Evolutionary conservation across 495 filamentous ascomycete species (phyloP), one percentile per base, ranked within the genome.

Genomic region (Tuber magnatum): DNA sequence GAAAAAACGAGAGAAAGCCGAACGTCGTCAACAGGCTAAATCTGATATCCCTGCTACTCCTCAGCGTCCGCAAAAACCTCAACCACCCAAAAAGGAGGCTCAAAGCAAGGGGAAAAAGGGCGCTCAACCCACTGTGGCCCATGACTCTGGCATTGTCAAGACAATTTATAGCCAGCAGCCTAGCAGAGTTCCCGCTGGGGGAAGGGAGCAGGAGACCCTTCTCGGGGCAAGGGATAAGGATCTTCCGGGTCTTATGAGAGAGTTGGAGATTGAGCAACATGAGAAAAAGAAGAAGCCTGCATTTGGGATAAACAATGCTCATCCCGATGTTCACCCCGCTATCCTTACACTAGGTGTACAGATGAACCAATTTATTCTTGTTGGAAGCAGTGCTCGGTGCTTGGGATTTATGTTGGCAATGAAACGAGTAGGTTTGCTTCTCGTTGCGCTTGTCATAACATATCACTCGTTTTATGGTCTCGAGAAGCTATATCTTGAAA

Each of bases 261-360:
- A 79, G 56, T 82, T 87, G 68, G 86, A 87, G 75, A 74, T 81
- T n/a, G 85, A 86, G 76, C 85, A 86, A 74, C 89, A 93, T 78
- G 89, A 89, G 73, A 94, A 93, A 82, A 89, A 95, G 79, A 92
- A 92, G 75, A 88, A 92, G 51, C 89, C 91, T 77, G 87, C 90
- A 74, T 91, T 91, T 72, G 90, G 89, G 10, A 85, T 94, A 42
- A 90, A 90, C 2, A 92, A 91, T 38, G 92, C 91, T 20, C 88
- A 89, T 43, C 95, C 94, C 82, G 94, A 97, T 80, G 91, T 99
- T 32, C 94, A 99, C 81, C 93, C 94, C 3, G 90, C 93, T 1
- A 90, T 98, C 14, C 84, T 97, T 74, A 89, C 92, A 0, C 85
- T 97, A 38, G 95, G 94, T 2, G 87, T 97, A 80, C 93, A 98